Evolutionary conservation across 2,329 filamentous ascomycete species (phyloP).

Genomic region (Xylaria sp.): DNA sequence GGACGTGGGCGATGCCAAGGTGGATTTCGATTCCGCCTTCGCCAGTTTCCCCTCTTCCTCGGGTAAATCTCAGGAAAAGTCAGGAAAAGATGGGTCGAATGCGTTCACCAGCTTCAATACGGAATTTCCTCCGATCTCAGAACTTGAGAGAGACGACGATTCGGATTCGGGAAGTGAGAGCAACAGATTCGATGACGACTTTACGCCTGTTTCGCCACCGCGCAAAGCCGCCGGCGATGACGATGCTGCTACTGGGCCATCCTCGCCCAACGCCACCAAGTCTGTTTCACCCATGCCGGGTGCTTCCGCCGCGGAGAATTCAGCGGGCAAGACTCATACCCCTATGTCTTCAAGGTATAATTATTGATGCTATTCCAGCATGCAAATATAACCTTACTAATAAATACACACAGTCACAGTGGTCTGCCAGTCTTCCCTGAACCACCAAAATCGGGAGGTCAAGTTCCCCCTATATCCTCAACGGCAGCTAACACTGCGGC

Average conservation of each 20-base stretch:
- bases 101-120: constrained; percentile 53
- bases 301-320: constrained; percentile 24
- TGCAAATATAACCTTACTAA: constrained; percentile 8
- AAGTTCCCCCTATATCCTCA: constrained; percentile 34
- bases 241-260: constrained; percentile 25
- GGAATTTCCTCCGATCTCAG: constrained; percentile 93
- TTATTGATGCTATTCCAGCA: constrained; percentile 11
- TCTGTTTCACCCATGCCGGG: constrained; percentile 29
- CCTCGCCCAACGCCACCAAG: constrained; percentile 29
- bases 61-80: constrained; percentile 43
- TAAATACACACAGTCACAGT: constrained; percentile 27
- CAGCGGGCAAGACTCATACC: constrained; percentile 20
- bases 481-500: constrained; percentile 32
- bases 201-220: constrained; percentile 59
- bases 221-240: constrained; percentile 32
- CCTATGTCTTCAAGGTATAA: constrained; percentile 30
- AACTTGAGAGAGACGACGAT: constrained; percentile 76
- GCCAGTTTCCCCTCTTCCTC: constrained; percentile 61
- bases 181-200: constrained; percentile 91
- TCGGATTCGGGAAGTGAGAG: constrained; percentile 73
- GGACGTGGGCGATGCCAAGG: constrained; percentile 59
- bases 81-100: constrained; percentile 39
- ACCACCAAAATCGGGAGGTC: constrained; percentile 30
- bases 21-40: constrained; percentile 82
- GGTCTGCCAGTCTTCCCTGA: constrained; percentile 29